These are phyloP conservation scores for Solanum peruvianum DNA, from an alignment of 257 asterid genomes.

Conservation along the genomic window DNA sequence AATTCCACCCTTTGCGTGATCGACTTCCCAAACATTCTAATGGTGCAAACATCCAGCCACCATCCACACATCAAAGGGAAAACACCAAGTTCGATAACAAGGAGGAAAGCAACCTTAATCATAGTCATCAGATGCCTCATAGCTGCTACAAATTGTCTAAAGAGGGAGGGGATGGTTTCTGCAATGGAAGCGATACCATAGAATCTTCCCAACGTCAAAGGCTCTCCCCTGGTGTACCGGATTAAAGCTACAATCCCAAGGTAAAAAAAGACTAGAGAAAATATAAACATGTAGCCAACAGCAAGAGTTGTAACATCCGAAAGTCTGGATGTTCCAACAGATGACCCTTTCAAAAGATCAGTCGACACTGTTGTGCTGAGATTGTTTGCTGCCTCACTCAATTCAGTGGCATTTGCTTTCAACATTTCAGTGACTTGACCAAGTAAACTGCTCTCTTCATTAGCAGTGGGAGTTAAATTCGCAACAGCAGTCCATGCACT, in stretches of 20 bases:
- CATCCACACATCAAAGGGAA: slow-evolving; percentile 99
- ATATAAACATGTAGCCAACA: slow-evolving; percentile 82
- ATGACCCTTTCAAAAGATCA: slow-evolving; percentile 49
- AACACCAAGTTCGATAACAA: slow-evolving; percentile 96
- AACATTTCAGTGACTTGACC: slow-evolving; percentile 59
- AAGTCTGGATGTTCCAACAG: slow-evolving; percentile 63
- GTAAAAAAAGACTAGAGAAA: slow-evolving; percentile 66
- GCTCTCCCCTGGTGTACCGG: slow-evolving; percentile 90
- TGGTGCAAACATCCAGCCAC: slow-evolving; percentile 98
- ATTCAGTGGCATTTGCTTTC: slow-evolving; percentile 53
- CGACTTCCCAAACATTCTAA: slow-evolving; percentile 91
- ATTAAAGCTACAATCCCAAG: slow-evolving; percentile 72
- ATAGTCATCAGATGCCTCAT: slow-evolving; percentile 97
- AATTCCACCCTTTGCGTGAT: slow-evolving; percentile 89
- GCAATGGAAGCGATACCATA: slow-evolving; percentile 89
- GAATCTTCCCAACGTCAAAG: slow-evolving; percentile 89
- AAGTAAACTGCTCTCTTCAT: slow-evolving; percentile 36
- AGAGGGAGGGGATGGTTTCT: slow-evolving; percentile 85
- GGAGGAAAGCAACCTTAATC: slow-evolving; percentile 96
- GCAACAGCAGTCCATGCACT: slow-evolving; percentile 68
- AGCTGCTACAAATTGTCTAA: slow-evolving; percentile 90
- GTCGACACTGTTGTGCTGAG: slow-evolving; percentile 43
- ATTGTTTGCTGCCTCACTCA: slow-evolving; percentile 39
- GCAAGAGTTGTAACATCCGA: slow-evolving; percentile 97
- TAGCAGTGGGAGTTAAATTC: slow-evolving; percentile 58